These are phyloP conservation scores for Pulveroboletus sp. DNA, from an alignment of 768 basidiomycete species.

Conservation along the genomic window DNA sequence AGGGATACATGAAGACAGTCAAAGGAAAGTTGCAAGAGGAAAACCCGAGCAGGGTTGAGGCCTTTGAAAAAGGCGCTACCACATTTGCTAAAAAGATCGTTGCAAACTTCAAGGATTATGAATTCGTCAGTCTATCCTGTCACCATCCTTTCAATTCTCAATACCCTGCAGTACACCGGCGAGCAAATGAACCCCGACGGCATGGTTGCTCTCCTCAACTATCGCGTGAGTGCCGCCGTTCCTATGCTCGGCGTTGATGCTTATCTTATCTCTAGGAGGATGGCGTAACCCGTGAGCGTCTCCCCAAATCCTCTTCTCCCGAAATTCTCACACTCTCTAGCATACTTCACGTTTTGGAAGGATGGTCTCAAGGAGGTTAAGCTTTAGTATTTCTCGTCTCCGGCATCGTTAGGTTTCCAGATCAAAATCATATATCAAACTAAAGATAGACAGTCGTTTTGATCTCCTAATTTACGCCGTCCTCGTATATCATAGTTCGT, in stretches of 20 bases:
- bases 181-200: constrained; percentile 83
- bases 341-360: constrained; percentile 95
- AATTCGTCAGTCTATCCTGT: constrained; percentile 64
- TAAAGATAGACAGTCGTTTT: constrained; percentile 22
- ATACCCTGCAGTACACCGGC: constrained; percentile 54
- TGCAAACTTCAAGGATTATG: constrained; percentile 87
- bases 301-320: background rate
- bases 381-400: constrained; percentile 38
- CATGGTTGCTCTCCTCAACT: constrained; percentile 93
- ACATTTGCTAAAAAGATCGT: constrained; percentile 85
- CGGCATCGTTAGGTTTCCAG: constrained; percentile 5
- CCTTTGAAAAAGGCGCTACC: constrained; percentile 79
- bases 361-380: constrained; percentile 84
- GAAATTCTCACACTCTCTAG: no score
- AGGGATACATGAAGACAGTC: constrained; percentile 94
- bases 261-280: constrained; percentile 50
- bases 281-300: constrained; percentile 70
- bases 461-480: constrained; percentile 15
- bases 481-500: constrained; percentile 26
- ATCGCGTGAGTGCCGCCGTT: constrained; percentile 53
- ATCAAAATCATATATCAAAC: constrained; percentile 16
- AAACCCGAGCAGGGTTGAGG: constrained; percentile 57
- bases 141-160: background rate
- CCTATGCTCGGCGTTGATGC: background rate
- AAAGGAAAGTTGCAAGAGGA: constrained; percentile 57